These are phyloP conservation scores for Chytridium lagenaria DNA, from an alignment of 371 early-diverging fungal genomes.

Conservation along the genomic window DNA sequence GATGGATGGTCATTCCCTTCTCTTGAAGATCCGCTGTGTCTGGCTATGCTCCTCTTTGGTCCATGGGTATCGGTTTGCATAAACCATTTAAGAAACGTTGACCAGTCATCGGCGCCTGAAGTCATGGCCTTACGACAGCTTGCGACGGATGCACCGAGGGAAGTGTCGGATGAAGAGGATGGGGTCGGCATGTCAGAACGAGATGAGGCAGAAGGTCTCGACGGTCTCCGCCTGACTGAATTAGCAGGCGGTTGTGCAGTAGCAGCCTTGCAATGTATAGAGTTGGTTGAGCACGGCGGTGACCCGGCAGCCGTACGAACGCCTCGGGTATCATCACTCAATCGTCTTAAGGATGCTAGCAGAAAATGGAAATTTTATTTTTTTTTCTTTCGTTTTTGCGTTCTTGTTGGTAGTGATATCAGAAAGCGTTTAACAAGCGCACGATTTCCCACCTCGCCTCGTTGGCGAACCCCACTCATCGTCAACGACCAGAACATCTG, in stretches of 20 bases:
- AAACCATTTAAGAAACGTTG: conserved; percentile 1
- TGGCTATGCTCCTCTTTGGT: neutral
- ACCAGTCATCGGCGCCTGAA: neutral
- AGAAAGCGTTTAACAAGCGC: conserved; percentile 21
- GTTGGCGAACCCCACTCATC: conserved; percentile 14
- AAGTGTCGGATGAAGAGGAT: too few relatives aligned
- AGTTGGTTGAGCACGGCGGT: neutral
- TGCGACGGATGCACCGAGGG: too few relatives aligned
- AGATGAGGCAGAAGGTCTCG: neutral
- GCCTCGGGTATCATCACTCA: neutral
- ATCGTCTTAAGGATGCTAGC: too few relatives aligned
- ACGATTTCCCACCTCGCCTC: neutral
- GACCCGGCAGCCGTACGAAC: neutral
- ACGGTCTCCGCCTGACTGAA: neutral
- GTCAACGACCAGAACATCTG: neutral
- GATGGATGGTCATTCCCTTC: neutral
- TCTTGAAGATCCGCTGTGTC: neutral
- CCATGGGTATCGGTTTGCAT: neutral
- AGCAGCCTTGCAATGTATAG: neutral
- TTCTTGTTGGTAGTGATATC: too few relatives aligned
- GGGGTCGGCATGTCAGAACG: neutral
- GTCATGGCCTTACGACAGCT: neutral
- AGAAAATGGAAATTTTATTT: neutral
- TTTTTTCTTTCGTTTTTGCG: too few relatives aligned
- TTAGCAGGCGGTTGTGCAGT: neutral